Conservation (phyloP, 202 grass and related monocot genomes). For the Bolboschoenoplectus hybrid region DNA sequence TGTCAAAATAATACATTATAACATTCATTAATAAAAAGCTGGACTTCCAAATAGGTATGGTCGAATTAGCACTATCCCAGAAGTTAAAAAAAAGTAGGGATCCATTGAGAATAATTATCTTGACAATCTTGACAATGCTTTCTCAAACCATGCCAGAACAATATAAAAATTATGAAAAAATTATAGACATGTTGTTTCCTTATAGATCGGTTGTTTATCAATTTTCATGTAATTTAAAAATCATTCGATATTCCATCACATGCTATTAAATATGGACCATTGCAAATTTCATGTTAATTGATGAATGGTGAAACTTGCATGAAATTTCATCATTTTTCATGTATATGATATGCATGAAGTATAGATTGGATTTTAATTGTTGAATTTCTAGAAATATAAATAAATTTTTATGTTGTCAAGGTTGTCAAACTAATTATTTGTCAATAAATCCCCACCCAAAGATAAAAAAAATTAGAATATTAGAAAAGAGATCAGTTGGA, state of each 20-base stretch:
- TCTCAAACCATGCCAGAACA: background rate
- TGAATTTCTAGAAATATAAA: background rate
- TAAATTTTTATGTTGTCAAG: background rate
- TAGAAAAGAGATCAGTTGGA: background rate
- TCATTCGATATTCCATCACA: background rate
- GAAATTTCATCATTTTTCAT: background rate
- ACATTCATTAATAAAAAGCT: background rate
- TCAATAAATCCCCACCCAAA: background rate
- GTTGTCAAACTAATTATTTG: background rate
- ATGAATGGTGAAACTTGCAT: background rate
- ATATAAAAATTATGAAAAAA: background rate
- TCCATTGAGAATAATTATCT: background rate
- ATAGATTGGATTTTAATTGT: background rate
- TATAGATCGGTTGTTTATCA: background rate
- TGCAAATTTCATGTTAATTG: background rate
- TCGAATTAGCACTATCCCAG: background rate
- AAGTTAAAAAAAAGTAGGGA: background rate
- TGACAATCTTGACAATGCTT: background rate
- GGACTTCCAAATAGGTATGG: background rate
- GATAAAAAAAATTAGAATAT: background rate
- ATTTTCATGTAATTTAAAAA: background rate
- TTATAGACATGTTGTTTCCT: background rate
- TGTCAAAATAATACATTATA: slow-evolving; percentile 4
- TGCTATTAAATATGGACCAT: background rate
- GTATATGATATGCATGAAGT: background rate